A percentile compares a stretch with the other conserved stretches of the same genome.
These are phyloP conservation scores for Trichosporon sp. DNA, from an alignment of 1,284 basidiomycete genomes.

Conservation along the genomic window DNA sequence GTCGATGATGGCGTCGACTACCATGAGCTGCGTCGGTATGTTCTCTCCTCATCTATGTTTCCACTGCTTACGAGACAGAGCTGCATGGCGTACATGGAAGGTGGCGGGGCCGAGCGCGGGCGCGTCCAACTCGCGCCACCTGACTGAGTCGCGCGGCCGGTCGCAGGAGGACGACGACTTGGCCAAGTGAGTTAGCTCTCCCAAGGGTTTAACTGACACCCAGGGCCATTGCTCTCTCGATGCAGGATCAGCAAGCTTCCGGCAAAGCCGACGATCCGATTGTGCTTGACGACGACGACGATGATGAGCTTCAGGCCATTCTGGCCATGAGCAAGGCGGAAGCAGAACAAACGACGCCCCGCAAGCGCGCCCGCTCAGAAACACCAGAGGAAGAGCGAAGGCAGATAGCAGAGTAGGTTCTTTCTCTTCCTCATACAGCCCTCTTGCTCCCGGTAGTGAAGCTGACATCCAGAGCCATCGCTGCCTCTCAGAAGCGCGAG, in stretches of 20 bases:
- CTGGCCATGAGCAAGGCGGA: constrained; percentile 36
- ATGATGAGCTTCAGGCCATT: constrained; percentile 42
- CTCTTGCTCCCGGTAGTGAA: neutral
- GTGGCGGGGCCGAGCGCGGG: constrained; percentile 33
- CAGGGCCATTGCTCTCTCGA: constrained; percentile 41
- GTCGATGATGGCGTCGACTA: constrained; percentile 35
- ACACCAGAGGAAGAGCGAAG: constrained; percentile 49
- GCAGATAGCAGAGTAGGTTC: constrained; percentile 47
- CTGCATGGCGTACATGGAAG: constrained; percentile 50
- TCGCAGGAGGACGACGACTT: constrained; percentile 46
- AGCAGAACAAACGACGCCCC: constrained; percentile 33
- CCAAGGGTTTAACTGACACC: neutral
- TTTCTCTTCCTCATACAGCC: too few species aligned
- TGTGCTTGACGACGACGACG: constrained; percentile 37
- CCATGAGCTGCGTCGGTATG: constrained; percentile 43
- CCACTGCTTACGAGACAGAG: constrained; percentile 32
- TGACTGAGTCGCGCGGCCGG: neutral
- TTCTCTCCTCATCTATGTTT: neutral
- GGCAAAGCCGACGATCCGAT: constrained; percentile 9
- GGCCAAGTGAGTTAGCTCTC: constrained; percentile 35
- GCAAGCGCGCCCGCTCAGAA: constrained; percentile 32
- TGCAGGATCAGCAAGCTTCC: constrained; percentile 30
- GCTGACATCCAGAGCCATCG: constrained; percentile 40
- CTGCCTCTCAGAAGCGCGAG: constrained; percentile 35
- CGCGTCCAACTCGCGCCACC: constrained; percentile 5